Conservation (phyloP, 192 early-diverging fungal genomes). For the Jimgerdemannia flammicorona region DNA sequence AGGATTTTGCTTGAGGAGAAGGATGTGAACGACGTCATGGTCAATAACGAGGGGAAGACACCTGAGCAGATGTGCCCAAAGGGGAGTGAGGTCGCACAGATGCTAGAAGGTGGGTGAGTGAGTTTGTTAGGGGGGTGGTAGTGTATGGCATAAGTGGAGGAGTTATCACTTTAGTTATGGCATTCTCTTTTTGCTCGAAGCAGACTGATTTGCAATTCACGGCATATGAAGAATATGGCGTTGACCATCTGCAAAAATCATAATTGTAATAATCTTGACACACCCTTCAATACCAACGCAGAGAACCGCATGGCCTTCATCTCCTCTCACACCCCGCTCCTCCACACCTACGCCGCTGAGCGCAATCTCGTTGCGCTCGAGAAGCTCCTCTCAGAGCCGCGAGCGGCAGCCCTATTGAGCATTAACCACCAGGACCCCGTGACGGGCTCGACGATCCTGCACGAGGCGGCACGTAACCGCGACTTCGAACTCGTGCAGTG, state of each 20-base stretch:
- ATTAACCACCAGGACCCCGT: conserved; percentile 64
- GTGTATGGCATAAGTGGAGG: too few relatives aligned
- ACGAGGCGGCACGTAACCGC: conserved; percentile 59
- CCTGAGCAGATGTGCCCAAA: conserved; percentile 46
- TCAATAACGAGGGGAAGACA: conserved; percentile 59
- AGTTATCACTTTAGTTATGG: too few relatives aligned
- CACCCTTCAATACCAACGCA: conserved; percentile 4
- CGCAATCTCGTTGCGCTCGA: conserved; percentile 33
- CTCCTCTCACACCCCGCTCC: conserved; percentile 33
- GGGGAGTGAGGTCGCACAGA: conserved; percentile 36
- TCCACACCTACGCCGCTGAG: conserved; percentile 46
- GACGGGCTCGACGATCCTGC: conserved; percentile 63
- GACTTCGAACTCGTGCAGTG: conserved; percentile 65
- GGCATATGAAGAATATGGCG: too few relatives aligned
- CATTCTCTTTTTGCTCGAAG: too few relatives aligned
- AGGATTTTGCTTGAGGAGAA: conserved; percentile 60
- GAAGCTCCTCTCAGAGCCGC: conserved; percentile 45
- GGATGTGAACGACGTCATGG: conserved; percentile 62
- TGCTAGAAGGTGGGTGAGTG: conserved; percentile 48
- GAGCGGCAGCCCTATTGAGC: conserved; percentile 55
- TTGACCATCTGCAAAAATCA: too few relatives aligned
- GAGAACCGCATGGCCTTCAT: conserved; percentile 52
- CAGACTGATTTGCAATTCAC: too few relatives aligned
- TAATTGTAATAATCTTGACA: too few relatives aligned
- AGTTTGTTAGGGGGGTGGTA: background rate